Conservation (phyloP, 2,329 filamentous ascomycete genomes). For the Monosporascus sp. region DNA sequence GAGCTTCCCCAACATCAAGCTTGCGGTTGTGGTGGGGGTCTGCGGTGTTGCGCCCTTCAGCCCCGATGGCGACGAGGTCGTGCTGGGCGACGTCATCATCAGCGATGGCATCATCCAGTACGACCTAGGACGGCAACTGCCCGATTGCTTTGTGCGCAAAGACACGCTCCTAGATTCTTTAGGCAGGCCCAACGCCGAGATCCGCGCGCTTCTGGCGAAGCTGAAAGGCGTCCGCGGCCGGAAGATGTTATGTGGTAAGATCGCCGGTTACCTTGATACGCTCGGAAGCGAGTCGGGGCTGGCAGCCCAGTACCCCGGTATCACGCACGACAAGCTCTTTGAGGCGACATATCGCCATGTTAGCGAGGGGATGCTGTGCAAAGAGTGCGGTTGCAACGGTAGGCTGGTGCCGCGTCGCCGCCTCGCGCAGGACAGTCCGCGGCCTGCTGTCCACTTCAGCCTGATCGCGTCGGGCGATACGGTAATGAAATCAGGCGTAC, state of each 20-base stretch:
- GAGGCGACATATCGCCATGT: constrained; percentile 11
- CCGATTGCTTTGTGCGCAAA: constrained; percentile 14
- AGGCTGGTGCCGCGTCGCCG: constrained; percentile 20
- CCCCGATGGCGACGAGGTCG: constrained; percentile 6
- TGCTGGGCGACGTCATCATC: constrained; percentile 23
- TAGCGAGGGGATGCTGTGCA: constrained; percentile 3
- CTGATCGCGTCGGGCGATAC: constrained; percentile 32
- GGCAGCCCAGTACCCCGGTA: constrained; percentile 9
- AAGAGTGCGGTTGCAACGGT: neutral
- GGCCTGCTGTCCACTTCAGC: constrained; percentile 30
- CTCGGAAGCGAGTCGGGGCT: neutral
- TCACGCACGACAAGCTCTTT: constrained; percentile 11
- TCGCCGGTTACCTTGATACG: constrained; percentile 3
- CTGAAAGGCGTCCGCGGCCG: constrained; percentile 15
- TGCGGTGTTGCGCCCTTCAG: constrained; percentile 16
- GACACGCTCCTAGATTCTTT: constrained; percentile 15
- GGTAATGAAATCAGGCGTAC: constrained; percentile 32
- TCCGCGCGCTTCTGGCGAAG: constrained; percentile 20
- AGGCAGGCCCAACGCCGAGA: constrained; percentile 13
- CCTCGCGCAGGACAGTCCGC: constrained; percentile 4
- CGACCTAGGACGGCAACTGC: constrained; percentile 21
- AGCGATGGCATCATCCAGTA: constrained; percentile 22
- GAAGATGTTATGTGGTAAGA: constrained; percentile 2
- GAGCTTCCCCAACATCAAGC: constrained; percentile 11
- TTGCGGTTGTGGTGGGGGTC: constrained; percentile 13